A percentile compares a stretch with the other conserved stretches of the same genome.
Conservation (phyloP, 768 basidiomycete species). For the Sporobolomyces pararoseus region DNA sequence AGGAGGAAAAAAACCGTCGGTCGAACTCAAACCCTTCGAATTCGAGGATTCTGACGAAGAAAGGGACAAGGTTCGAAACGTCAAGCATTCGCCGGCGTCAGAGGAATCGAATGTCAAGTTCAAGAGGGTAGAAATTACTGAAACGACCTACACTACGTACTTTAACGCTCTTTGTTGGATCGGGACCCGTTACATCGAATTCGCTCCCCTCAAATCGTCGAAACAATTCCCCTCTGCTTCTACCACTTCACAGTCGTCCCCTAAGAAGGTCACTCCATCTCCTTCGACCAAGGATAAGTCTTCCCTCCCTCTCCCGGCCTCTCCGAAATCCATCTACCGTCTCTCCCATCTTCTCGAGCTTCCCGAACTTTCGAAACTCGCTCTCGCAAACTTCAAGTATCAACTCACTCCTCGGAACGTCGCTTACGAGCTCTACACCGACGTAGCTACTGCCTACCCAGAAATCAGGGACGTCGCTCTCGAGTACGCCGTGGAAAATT, state of each 20-base stretch:
- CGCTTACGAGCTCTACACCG: conserved; percentile 13
- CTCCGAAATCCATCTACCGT: conserved; percentile 29
- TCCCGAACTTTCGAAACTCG: background rate
- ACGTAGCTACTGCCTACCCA: background rate
- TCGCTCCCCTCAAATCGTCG: background rate
- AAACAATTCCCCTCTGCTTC: background rate
- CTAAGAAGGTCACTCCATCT: background rate
- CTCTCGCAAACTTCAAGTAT: conserved; percentile 6
- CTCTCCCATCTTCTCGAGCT: conserved; percentile 29
- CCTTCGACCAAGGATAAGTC: too few relatives aligned
- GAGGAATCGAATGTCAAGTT: background rate
- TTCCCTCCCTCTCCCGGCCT: conserved; percentile 6
- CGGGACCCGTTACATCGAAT: conserved; percentile 1
- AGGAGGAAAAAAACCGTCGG: background rate
- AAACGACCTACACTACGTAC: conserved; percentile 18
- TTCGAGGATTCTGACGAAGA: conserved; percentile 28
- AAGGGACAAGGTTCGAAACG: background rate
- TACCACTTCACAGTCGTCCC: background rate
- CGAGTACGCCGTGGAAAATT: background rate
- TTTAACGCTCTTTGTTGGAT: conserved; percentile 15
- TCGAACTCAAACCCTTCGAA: background rate
- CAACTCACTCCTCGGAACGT: conserved; percentile 12
- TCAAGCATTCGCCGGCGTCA: background rate
- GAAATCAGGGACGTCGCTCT: conserved; percentile 7
- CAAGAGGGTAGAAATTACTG: conserved; percentile 1